Conservation (phyloP, 345 rosid species). For the Geranium brycei region DNA sequence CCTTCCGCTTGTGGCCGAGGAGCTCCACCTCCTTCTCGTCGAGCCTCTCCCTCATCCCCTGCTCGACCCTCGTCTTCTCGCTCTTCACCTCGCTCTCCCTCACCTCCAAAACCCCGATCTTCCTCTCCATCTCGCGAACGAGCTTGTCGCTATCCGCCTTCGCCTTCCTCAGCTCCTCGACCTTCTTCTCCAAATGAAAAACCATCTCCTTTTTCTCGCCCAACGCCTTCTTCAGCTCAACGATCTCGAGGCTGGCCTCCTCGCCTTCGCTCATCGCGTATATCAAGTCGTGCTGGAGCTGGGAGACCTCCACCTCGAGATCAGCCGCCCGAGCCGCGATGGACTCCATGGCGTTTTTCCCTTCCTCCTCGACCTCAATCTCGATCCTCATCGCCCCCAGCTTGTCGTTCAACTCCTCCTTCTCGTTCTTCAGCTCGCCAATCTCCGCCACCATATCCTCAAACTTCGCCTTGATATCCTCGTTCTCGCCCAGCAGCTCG, state of each 20-base stretch:
- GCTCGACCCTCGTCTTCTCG: slow-evolving; percentile 46
- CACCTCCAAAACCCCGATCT: slow-evolving; percentile 40
- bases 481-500: slow-evolving; percentile 27
- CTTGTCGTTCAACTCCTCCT: slow-evolving; percentile 27
- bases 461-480: slow-evolving; percentile 24
- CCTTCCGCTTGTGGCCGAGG: slow-evolving; percentile 24
- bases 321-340: slow-evolving; percentile 42
- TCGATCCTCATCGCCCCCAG: slow-evolving; percentile 33
- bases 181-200: slow-evolving; percentile 33
- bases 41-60: slow-evolving; percentile 38
- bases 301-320: slow-evolving; percentile 45
- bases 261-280: slow-evolving; percentile 31
- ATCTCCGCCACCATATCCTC: slow-evolving; percentile 22
- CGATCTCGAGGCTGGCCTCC: slow-evolving; percentile 32
- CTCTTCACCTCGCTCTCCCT: slow-evolving; percentile 54
- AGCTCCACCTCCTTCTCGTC: slow-evolving; percentile 45
- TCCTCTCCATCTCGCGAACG: slow-evolving; percentile 62
- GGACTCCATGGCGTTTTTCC: slow-evolving; percentile 32
- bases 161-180: slow-evolving; percentile 40
- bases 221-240: slow-evolving; percentile 27
- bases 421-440: slow-evolving; percentile 26
- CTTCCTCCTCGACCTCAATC: slow-evolving; percentile 39
- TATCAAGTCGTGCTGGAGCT: slow-evolving; percentile 59
- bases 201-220: slow-evolving; percentile 30
- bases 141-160: slow-evolving; percentile 46